Evolutionary conservation across 257 asterid species (phyloP), one percentile per base, ranked within the genome.

Genomic region (Solanum virginianum): DNA sequence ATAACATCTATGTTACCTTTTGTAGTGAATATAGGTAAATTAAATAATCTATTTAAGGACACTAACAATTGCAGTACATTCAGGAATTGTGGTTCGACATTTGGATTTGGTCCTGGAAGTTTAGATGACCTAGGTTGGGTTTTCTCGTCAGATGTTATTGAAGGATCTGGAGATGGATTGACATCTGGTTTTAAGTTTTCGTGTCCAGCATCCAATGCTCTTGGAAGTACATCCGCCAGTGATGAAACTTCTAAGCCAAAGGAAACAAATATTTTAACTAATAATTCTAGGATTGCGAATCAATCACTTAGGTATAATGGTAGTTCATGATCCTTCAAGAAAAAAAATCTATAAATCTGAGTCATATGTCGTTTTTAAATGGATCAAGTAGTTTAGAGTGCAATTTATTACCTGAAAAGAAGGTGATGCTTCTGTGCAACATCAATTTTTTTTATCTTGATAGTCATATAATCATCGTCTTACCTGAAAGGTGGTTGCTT

Each of bases 51-150:
- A 8, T 14, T 79, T 20, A 54, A 56, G 53, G 41, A 45, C 80
- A 36, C 84, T 84, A 75, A 53, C 16, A 26, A 7, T 49, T 84
- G 29, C 39, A 66, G 80, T 80, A 57, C 82, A 32, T 85, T 51
- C 97, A 95, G 98, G 88, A 92, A 90, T 89, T 92, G 95, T 82
- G 98, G 93, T 87, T 92, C 97, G 8, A 89, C 95, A 65, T 96
- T 95, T 90, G 98, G 97, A 75, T 91, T 93, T 88, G 96, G 92
- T 51, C 86, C 89, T 70, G 85, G 92, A 81, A 88, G 86, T 81
- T 95, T 90, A 36, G 94, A 93, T 87, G 95, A 89, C 74, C 81
- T 90, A 68, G 93, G 89, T 83, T 96, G 99, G 99, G 86, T 94
- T 80, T 86, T 93, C 59, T 90, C 98, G 75, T 91, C 94, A 45